A percentile compares a stretch with the other conserved stretches of the same genome.
Conservation (phyloP, 495 filamentous ascomycete genomes). For the Penicillium desertorum region DNA sequence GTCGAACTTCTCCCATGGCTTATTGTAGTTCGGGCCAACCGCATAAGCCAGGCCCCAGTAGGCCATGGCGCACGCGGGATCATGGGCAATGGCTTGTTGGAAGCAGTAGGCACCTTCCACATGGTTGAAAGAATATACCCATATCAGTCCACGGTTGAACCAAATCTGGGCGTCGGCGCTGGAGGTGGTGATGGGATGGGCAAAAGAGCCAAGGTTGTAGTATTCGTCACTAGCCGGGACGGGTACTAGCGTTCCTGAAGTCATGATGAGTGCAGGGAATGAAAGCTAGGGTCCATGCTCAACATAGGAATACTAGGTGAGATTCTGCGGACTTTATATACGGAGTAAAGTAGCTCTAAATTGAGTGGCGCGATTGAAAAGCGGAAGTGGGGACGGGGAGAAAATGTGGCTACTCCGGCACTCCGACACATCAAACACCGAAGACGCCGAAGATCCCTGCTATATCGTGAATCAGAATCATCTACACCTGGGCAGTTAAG, state of each 20-base stretch:
- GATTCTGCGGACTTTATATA: too few relatives aligned
- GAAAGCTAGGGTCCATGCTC: background rate
- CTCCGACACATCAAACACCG: too few relatives aligned
- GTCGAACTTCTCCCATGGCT: slow-evolving; percentile 64
- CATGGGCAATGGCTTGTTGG: slow-evolving; percentile 51
- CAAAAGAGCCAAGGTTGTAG: slow-evolving; percentile 56
- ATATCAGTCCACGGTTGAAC: slow-evolving; percentile 63
- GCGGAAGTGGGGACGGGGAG: too few relatives aligned
- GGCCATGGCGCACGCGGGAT: slow-evolving; percentile 56
- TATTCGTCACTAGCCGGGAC: slow-evolving; percentile 36
- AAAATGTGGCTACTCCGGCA: too few relatives aligned
- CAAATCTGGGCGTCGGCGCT: slow-evolving; percentile 52
- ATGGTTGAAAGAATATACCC: slow-evolving; percentile 66
- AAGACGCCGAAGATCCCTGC: too few relatives aligned
- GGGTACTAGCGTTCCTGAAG: background rate
- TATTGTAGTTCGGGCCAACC: slow-evolving; percentile 69
- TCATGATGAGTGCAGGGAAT: slow-evolving; percentile 1
- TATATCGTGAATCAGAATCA: too few relatives aligned
- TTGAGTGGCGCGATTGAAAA: too few relatives aligned
- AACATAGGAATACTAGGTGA: background rate
- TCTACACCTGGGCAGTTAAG: too few relatives aligned
- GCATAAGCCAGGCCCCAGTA: slow-evolving; percentile 65
- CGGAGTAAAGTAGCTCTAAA: too few relatives aligned
- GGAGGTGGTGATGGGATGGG: slow-evolving; percentile 47
- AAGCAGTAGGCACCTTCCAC: slow-evolving; percentile 61